A percentile compares a stretch with the other conserved stretches of the same genome.
phyloP scores from a whole-genome alignment of 2,329 filamentous ascomycete genomes.

The Paraconiothyrium sp. region DNA sequence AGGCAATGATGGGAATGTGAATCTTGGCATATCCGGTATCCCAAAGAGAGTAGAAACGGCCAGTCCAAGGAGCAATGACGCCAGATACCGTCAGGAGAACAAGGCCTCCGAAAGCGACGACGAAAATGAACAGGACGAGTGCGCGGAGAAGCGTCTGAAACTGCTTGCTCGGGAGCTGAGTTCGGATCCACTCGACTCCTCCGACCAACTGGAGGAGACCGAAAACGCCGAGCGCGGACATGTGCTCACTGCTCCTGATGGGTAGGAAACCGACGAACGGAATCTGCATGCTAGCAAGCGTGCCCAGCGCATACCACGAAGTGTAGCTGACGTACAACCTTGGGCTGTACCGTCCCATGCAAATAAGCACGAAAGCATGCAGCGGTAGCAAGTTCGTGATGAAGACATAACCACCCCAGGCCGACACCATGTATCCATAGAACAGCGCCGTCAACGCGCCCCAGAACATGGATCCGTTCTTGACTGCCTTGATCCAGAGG shows the following conservation, averaged over 20 bases:
- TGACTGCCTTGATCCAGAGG: slow-evolving; percentile 98
- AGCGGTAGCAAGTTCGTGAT: slow-evolving; percentile 97
- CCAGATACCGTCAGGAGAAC: slow-evolving; percentile 84
- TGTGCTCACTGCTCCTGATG: slow-evolving; percentile 96
- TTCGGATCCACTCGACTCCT: slow-evolving; percentile 88
- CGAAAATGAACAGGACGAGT: slow-evolving; percentile 78
- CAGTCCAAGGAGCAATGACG: slow-evolving; percentile 96
- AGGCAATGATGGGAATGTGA: slow-evolving; percentile 98
- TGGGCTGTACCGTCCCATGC: slow-evolving; percentile 96
- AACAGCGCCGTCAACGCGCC: slow-evolving; percentile 92
- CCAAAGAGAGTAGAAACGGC: slow-evolving; percentile 99
- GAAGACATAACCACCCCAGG: slow-evolving; percentile 99
- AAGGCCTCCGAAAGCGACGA: slow-evolving; percentile 77
- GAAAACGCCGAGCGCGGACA: slow-evolving; percentile 95
- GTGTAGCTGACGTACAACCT: slow-evolving; percentile 96
- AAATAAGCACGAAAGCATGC: slow-evolving; percentile 91
- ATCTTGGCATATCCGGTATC: slow-evolving; percentile 99
- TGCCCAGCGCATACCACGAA: slow-evolving; percentile 97
- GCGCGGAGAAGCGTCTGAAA: slow-evolving; percentile 89
- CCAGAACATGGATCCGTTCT: slow-evolving; percentile 96
- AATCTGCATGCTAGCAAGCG: slow-evolving; percentile 98
- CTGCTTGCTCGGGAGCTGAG: slow-evolving; percentile 89
- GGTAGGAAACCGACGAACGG: slow-evolving; percentile 98
- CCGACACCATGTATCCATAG: slow-evolving; percentile 99
- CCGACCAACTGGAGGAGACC: slow-evolving; percentile 93